Percentiles rank a stretch among this genome's conserved stretches.
These are phyloP conservation scores for Mycosarcoma mackinlayi DNA, from an alignment of 1,284 basidiomycete genomes.

Conservation along the genomic window DNA sequence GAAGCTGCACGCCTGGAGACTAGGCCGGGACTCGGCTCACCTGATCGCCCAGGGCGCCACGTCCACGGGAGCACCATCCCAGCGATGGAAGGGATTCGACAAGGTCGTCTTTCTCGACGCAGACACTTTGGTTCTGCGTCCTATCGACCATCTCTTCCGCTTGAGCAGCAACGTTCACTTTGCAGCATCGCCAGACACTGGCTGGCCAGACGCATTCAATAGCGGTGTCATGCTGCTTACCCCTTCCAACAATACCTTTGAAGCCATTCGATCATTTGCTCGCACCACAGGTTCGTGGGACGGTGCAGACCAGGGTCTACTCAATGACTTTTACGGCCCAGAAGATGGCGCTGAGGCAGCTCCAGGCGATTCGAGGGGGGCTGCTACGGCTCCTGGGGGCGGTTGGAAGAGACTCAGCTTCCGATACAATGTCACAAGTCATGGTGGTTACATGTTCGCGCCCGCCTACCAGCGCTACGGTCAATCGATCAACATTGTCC, in stretches of 20 bases:
- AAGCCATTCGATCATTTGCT: slow-evolving; percentile 77
- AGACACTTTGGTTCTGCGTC: slow-evolving; percentile 84
- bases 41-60: slow-evolving; percentile 20
- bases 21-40: slow-evolving; percentile 68
- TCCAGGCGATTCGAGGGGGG: neutral
- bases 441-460: slow-evolving; percentile 95
- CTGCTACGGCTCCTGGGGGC: slow-evolving; percentile 70
- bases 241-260: slow-evolving; percentile 84
- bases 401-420: slow-evolving; percentile 88
- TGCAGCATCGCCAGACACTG: slow-evolving; percentile 91
- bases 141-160: slow-evolving; percentile 57
- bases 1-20: slow-evolving; percentile 92
- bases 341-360: slow-evolving; percentile 69
- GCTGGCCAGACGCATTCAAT: slow-evolving; percentile 99
- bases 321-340: slow-evolving; percentile 85
- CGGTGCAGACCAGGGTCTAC: slow-evolving; percentile 93
- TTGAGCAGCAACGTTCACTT: slow-evolving; percentile 59
- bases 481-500: slow-evolving; percentile 84
- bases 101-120: slow-evolving; percentile 96
- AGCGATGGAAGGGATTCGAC: slow-evolving; percentile 75
- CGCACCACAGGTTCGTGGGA: slow-evolving; percentile 89
- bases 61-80: neutral
- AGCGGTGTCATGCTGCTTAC: slow-evolving; percentile 90
- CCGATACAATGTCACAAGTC: slow-evolving; percentile 92
- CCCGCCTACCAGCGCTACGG: slow-evolving; percentile 95